phyloP scores from a whole-genome alignment of 192 early-diverging fungal genomes.

The Coemansia sp. region DNA sequence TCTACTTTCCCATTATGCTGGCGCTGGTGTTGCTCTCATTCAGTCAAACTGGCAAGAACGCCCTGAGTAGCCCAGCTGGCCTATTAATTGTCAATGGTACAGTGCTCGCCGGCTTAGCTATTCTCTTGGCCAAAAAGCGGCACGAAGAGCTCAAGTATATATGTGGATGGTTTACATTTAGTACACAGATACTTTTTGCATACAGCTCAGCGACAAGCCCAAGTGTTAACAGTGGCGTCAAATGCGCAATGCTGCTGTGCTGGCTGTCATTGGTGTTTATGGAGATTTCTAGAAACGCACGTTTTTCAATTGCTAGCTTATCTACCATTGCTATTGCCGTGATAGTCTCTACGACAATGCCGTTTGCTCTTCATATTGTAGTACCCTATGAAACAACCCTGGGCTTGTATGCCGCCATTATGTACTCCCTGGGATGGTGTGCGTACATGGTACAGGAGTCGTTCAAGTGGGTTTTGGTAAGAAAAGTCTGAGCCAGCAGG shows the following conservation, averaged over 20 bases:
- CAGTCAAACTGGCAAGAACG: neutral
- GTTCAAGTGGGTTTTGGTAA: neutral
- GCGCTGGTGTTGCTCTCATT: neutral
- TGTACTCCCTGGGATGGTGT: neutral
- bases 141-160: neutral
- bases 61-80: neutral
- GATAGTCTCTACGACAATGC: neutral
- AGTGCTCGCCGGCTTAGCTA: neutral
- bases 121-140: neutral
- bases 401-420: neutral
- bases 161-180: neutral
- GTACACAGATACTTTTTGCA: slow-evolving; percentile 1
- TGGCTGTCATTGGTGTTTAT: neutral
- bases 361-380: neutral
- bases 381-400: neutral
- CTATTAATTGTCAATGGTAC: neutral
- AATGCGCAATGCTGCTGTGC: neutral
- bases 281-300: too few relatives aligned
- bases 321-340: neutral
- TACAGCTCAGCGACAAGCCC: neutral
- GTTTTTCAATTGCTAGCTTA: neutral
- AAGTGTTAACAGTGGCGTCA: neutral
- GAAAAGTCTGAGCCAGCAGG: neutral
- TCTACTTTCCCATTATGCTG: neutral
- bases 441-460: neutral